Evolutionary conservation across 106 monocot genomes (phyloP).

Genomic region (Allium sativum): DNA sequence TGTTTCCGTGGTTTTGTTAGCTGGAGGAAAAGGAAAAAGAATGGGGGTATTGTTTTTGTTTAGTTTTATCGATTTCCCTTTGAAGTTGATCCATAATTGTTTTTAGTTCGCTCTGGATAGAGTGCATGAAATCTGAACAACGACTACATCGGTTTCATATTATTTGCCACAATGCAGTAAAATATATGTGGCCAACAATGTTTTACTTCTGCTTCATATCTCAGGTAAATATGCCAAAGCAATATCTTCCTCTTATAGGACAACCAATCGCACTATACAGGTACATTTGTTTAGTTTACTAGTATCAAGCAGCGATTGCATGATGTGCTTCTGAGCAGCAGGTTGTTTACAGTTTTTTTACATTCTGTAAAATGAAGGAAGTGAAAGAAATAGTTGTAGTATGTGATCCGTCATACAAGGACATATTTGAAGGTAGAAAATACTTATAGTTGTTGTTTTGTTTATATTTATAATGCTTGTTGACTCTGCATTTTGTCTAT

Average conservation of each 20-base stretch:
- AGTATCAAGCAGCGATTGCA: not conserved
- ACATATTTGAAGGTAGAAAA: constrained; percentile 72
- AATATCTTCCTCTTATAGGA: constrained; percentile 84
- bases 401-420: constrained; percentile 83
- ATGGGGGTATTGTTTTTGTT: constrained; percentile 65
- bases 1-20: constrained; percentile 82
- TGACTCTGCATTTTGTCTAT: not conserved
- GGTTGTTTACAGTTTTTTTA: constrained; percentile 56
- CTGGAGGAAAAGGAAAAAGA: constrained; percentile 81
- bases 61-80: no score
- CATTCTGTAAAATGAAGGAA: constrained; percentile 63
- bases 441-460: not conserved
- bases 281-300: constrained; percentile 22
- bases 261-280: constrained; percentile 94
- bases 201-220: not conserved
- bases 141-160: no score
- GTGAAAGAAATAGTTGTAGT: constrained; percentile 97
- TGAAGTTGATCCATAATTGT: no score
- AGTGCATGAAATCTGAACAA: no score
- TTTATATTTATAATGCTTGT: not conserved
- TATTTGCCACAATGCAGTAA: no score
- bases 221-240: constrained; percentile 92
- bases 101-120: no score
- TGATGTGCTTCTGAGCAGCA: not conserved
- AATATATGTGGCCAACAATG: no score